phyloP scores from a whole-genome alignment of 2,329 filamentous ascomycete genomes.

The Arthrobotrys megalospora region DNA sequence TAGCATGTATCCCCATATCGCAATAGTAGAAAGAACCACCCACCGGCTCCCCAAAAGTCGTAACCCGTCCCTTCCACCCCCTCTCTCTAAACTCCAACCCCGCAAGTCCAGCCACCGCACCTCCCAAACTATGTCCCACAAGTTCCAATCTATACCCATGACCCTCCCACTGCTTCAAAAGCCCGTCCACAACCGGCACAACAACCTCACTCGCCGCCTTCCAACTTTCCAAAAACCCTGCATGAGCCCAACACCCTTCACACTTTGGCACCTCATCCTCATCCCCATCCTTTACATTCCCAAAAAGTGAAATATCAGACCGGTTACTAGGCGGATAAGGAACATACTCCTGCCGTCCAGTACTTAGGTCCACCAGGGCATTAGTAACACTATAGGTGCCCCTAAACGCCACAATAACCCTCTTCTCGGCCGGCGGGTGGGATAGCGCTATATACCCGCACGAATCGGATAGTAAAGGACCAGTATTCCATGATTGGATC shows the following conservation, averaged over 20 bases:
- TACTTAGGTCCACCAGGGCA: constrained; percentile 89
- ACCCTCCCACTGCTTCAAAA: constrained; percentile 69
- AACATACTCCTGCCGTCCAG: constrained; percentile 88
- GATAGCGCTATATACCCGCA: constrained; percentile 96
- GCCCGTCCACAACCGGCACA: constrained; percentile 76
- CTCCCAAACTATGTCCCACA: constrained; percentile 91
- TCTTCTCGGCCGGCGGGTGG: constrained; percentile 73
- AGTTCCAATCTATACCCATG: constrained; percentile 82
- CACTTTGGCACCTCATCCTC: constrained; percentile 74
- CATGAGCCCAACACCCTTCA: constrained; percentile 90
- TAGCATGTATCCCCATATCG: constrained; percentile 59
- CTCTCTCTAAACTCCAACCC: constrained; percentile 83
- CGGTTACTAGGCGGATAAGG: constrained; percentile 78
- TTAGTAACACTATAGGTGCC: constrained; percentile 96
- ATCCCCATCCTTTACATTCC: constrained; percentile 64
- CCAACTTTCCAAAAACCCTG: constrained; percentile 91
- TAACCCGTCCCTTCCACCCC: constrained; percentile 83
- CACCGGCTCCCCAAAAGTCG: constrained; percentile 90
- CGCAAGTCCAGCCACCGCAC: constrained; percentile 89
- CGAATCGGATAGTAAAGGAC: constrained; percentile 86
- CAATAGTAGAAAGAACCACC: constrained; percentile 69
- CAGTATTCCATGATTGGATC: constrained; percentile 88
- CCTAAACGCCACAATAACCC: constrained; percentile 89
- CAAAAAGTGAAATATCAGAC: constrained; percentile 65
- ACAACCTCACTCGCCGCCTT: constrained; percentile 79